A percentile compares a stretch with the other conserved stretches of the same genome.
These are phyloP conservation scores for Fusarium sp. DNA, from an alignment of 2,329 filamentous ascomycete genomes.

Conservation along the genomic window DNA sequence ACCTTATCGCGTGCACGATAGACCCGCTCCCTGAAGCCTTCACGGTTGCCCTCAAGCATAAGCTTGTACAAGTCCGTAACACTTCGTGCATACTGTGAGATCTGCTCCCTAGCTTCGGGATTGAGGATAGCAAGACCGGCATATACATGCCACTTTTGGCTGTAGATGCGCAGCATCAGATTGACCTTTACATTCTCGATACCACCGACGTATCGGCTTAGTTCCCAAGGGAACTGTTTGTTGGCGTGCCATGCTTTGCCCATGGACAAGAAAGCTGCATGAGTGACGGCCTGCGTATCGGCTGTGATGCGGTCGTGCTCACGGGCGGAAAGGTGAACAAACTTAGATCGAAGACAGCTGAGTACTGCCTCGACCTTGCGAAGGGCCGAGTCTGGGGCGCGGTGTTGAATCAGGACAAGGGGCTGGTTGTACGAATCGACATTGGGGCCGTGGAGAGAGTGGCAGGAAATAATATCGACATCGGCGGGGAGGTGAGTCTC, in stretches of 20 bases:
- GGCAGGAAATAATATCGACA: conserved; percentile 94
- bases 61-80: conserved; percentile 97
- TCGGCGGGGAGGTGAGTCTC: conserved; percentile 88
- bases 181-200: conserved; percentile 99
- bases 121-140: conserved; percentile 97
- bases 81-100: conserved; percentile 90
- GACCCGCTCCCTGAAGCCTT: conserved; percentile 80
- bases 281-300: conserved; percentile 97
- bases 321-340: conserved; percentile 86
- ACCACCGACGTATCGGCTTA: conserved; percentile 93
- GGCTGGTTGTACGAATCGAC: conserved; percentile 92
- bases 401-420: conserved; percentile 93
- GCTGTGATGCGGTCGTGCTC: conserved; percentile 98
- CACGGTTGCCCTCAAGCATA: conserved; percentile 87
- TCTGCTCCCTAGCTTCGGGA: conserved; percentile 90
- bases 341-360: conserved; percentile 84
- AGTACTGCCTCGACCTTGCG: conserved; percentile 84
- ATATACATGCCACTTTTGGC: conserved; percentile 99
- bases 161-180: conserved; percentile 95
- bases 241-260: conserved; percentile 97
- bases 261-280: conserved; percentile 97
- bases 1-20: conserved; percentile 75
- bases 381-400: conserved; percentile 82
- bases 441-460: conserved; percentile 94
- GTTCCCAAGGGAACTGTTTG: conserved; percentile 96